Conservation (phyloP, 192 early-diverging fungal species). For the Dimargaris verticillata region DNA sequence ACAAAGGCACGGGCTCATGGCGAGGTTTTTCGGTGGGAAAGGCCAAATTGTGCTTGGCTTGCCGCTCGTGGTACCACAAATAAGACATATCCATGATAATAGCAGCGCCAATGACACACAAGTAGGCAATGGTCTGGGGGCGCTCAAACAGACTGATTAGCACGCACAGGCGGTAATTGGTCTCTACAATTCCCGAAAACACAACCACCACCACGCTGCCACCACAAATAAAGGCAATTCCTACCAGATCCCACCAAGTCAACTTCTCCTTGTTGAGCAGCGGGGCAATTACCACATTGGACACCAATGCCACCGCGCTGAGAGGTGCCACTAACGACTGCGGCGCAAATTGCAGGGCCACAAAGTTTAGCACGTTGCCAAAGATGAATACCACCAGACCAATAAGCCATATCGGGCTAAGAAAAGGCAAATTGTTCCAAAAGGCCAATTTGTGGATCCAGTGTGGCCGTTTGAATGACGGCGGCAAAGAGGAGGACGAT, state of each 20-base stretch:
- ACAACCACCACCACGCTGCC: slow-evolving; percentile 57
- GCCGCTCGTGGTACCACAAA: too few species aligned
- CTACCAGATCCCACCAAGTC: slow-evolving; percentile 45
- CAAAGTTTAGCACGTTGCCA: slow-evolving; percentile 54
- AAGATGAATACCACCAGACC: slow-evolving; percentile 54
- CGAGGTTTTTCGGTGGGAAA: too few species aligned
- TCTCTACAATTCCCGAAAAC: slow-evolving; percentile 39
- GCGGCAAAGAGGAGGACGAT: neutral
- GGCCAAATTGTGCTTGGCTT: too few species aligned
- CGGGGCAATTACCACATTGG: slow-evolving; percentile 64
- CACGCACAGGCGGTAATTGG: slow-evolving; percentile 56
- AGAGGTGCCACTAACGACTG: slow-evolving; percentile 66
- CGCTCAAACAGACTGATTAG: slow-evolving; percentile 48
- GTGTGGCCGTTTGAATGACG: neutral
- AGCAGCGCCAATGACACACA: slow-evolving; percentile 35
- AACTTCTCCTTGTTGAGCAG: slow-evolving; percentile 56
- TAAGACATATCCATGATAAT: slow-evolving; percentile 19
- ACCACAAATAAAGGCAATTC: slow-evolving; percentile 54
- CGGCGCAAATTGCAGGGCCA: slow-evolving; percentile 62
- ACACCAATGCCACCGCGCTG: slow-evolving; percentile 61
- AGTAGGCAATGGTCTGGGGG: slow-evolving; percentile 43
- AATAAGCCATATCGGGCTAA: slow-evolving; percentile 34
- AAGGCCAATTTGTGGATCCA: neutral
- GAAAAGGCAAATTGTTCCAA: slow-evolving; percentile 15
- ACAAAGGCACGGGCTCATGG: too few species aligned